Percentiles rank a stretch among this genome's conserved stretches.
These are phyloP conservation scores for Apiospora hydei DNA, from an alignment of 2,329 filamentous ascomycete genomes.

Conservation along the genomic window DNA sequence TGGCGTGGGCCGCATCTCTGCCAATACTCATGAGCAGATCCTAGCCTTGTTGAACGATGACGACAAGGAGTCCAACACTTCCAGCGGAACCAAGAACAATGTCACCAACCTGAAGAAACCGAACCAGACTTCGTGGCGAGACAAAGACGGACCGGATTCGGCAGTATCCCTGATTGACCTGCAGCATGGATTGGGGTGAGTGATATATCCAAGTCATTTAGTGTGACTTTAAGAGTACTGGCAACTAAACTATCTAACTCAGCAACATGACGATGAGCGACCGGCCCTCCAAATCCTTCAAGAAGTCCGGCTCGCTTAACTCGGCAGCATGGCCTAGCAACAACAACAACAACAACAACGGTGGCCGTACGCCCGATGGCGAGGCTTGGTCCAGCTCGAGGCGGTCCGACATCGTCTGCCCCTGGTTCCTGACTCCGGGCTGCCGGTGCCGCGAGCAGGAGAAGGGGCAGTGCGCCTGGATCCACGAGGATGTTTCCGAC, in stretches of 20 bases:
- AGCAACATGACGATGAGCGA: background rate
- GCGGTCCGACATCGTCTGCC: conserved; percentile 31
- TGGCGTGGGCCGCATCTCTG: conserved; percentile 32
- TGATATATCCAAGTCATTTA: background rate
- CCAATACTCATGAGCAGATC: conserved; percentile 31
- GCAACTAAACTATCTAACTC: background rate
- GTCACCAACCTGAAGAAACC: background rate
- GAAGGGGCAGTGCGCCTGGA: conserved; percentile 28
- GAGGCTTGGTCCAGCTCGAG: background rate
- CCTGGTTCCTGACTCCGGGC: conserved; percentile 33
- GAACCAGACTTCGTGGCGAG: background rate
- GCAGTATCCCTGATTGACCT: background rate
- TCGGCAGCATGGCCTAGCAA: background rate
- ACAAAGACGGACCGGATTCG: background rate
- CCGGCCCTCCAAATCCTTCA: background rate
- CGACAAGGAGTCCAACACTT: background rate
- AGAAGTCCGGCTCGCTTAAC: background rate
- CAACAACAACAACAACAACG: background rate
- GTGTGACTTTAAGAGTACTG: background rate
- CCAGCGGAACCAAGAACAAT: background rate
- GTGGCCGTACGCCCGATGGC: background rate
- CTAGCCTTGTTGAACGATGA: conserved; percentile 30
- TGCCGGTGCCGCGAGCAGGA: conserved; percentile 31
- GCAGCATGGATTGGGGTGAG: background rate
- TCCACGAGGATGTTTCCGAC: conserved; percentile 30